These are phyloP conservation scores for Alliaria petiolata DNA, from an alignment of 345 rosid species.

Conservation along the genomic window DNA sequence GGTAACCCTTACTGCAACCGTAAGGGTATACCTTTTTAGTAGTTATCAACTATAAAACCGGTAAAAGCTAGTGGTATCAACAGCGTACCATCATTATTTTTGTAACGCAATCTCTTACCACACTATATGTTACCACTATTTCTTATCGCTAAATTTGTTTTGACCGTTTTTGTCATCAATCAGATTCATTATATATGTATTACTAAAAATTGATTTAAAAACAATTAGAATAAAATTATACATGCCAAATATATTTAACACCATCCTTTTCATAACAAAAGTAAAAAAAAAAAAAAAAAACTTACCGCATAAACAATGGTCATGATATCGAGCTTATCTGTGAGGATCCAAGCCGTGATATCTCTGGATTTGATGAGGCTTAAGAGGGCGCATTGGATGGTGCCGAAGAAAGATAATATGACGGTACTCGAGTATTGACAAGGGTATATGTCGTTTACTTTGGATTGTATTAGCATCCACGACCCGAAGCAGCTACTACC, in stretches of 20 bases:
- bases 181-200: neutral
- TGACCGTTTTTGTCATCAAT: neutral
- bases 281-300: neutral
- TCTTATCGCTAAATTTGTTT: neutral
- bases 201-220: neutral
- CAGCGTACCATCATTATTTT: too few species aligned
- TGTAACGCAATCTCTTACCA: too few species aligned
- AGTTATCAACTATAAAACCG: too few species aligned
- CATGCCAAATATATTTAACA: neutral
- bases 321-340: conserved; percentile 30
- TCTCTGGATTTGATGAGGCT: conserved; percentile 34
- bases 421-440: conserved; percentile 35
- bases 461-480: conserved; percentile 36
- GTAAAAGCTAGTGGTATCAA: too few species aligned
- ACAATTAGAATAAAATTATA: neutral
- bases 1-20: too few species aligned
- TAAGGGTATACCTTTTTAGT: too few species aligned
- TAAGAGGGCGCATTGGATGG: conserved; percentile 35
- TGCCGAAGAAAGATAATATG: conserved; percentile 28
- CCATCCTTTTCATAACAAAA: neutral
- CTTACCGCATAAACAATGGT: conserved; percentile 33
- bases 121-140: neutral
- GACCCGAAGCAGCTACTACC: conserved; percentile 32
- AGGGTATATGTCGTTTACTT: conserved; percentile 29
- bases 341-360: conserved; percentile 24